Conservation (phyloP, 768 basidiomycete species). For the Boletus pseudopeckii region DNA sequence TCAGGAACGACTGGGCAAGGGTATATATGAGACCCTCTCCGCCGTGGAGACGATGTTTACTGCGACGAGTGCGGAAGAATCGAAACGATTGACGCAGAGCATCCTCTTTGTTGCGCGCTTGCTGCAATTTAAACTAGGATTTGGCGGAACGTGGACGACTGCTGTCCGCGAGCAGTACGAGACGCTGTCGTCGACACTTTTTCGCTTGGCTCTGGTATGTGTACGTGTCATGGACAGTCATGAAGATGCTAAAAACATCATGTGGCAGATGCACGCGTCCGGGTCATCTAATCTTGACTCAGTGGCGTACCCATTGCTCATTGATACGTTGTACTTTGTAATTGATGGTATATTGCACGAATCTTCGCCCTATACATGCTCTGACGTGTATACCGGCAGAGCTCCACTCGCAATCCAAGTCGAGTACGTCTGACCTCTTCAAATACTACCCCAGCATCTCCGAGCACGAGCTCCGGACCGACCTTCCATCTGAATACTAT, state of each 20-base stretch:
- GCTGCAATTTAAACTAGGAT: constrained; percentile 70
- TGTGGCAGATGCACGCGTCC: constrained; percentile 49
- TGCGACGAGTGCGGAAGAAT: constrained; percentile 17
- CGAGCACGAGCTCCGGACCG: constrained; percentile 48
- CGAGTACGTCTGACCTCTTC: constrained; percentile 53
- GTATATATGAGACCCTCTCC: constrained; percentile 46
- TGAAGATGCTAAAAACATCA: background rate
- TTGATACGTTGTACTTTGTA: constrained; percentile 73
- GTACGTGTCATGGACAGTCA: background rate
- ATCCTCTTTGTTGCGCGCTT: constrained; percentile 61
- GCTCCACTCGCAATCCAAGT: constrained; percentile 56
- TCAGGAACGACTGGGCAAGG: constrained; percentile 56
- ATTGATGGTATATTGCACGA: constrained; percentile 56
- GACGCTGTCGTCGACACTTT: constrained; percentile 41
- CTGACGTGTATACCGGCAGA: constrained; percentile 40
- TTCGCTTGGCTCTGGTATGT: constrained; percentile 53
- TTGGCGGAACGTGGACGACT: constrained; percentile 55
- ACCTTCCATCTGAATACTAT: constrained; percentile 55
- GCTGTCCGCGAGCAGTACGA: constrained; percentile 46
- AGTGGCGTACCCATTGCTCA: constrained; percentile 58
- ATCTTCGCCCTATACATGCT: no score
- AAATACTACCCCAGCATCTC: constrained; percentile 56
- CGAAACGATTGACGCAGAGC: constrained; percentile 35
- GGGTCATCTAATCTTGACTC: constrained; percentile 49
- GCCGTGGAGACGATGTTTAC: constrained; percentile 37